Base-by-base conservation (phyloP, 2,329 filamentous ascomycete genomes). In the Cladosporium phlei region DNA sequence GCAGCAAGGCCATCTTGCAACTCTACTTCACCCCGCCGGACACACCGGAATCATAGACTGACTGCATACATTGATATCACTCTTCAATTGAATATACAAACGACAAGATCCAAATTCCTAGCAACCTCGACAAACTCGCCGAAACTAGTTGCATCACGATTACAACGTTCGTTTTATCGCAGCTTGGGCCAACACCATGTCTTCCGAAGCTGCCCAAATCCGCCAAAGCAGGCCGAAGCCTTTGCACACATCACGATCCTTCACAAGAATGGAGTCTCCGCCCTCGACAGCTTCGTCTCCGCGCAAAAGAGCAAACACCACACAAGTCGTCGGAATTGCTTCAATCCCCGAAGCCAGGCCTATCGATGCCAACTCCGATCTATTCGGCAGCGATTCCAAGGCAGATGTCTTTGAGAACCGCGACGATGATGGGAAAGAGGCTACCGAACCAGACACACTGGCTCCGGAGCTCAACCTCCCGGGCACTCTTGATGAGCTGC, bases 401-500 rank as follows among this genome's bases (percentile, higher is more conserved):
- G 44, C 54, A 20, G 69, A 73, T 52, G 65, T 74, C 12, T 74
- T 74, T 51, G 64, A 66, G 21, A 63, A 63, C 40, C 61, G 62
- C 32, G 61, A 65, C 19, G 64, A 66, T 27, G 64, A 64, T 10
- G 60, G 63, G 7, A 51, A 55, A 10, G 52, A 53, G 12, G 28
- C 24, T n/a, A 24, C 44, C 2, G 30, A 43, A 16, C 24, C 48
- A 10, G 54, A 60, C 17, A 48, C 49, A 9, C 51, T 50, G n/a
- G 57, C 50, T 14, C 57, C 59, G 2, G 64, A 63, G 38, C 46
- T 66, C 43, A 57, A 64, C 33, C 56, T 73, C 10, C 72, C 85
- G 3, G 78, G 87, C 52, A 83, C 87, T 48, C 83, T 93, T 53
- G 88, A 95, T 58, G 86, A 95, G 60, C 80, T 98, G 32, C 93